phyloP scores from a whole-genome alignment of 2,329 filamentous ascomycete species.

The Xylaria polymorpha region DNA sequence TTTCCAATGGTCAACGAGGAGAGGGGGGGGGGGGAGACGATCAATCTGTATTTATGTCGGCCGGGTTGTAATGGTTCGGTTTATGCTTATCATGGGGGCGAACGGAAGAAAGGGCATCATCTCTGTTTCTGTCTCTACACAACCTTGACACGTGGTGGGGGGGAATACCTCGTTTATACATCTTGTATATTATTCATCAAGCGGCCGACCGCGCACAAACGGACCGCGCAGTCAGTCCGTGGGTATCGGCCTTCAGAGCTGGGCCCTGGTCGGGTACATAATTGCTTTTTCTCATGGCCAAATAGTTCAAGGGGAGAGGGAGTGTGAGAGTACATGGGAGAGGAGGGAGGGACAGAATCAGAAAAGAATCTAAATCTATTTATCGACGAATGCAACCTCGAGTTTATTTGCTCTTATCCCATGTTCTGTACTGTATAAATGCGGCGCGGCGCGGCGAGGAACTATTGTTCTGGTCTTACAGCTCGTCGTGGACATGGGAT shows the following conservation, averaged over 20 bases:
- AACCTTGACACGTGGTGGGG: constrained; percentile 30
- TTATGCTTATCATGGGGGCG: constrained; percentile 24
- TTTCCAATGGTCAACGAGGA: constrained; percentile 21
- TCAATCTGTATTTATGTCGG: constrained; percentile 36
- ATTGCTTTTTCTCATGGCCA: constrained; percentile 4
- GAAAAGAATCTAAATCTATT: constrained; percentile 28
- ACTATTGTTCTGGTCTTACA: background rate
- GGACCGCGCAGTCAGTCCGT: background rate
- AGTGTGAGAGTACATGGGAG: background rate
- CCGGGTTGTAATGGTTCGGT: constrained; percentile 18
- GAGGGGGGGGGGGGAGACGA: constrained; percentile 21
- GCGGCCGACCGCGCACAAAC: background rate
- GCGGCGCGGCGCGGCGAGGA: background rate
- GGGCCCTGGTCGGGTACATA: constrained; percentile 3
- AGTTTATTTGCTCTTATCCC: background rate
- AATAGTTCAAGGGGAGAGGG: background rate
- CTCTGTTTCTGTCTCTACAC: constrained; percentile 29
- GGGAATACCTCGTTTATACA: constrained; percentile 33
- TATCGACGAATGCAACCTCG: constrained; percentile 17
- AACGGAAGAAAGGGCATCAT: constrained; percentile 21
- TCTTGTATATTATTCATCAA: constrained; percentile 41
- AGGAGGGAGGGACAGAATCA: background rate
- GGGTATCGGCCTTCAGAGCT: background rate
- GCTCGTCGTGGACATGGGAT: constrained; percentile 13
- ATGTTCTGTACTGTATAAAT: background rate